phyloP scores from a whole-genome alignment of 1,284 basidiomycete genomes.

The Bondarzewia mesenterica region DNA sequence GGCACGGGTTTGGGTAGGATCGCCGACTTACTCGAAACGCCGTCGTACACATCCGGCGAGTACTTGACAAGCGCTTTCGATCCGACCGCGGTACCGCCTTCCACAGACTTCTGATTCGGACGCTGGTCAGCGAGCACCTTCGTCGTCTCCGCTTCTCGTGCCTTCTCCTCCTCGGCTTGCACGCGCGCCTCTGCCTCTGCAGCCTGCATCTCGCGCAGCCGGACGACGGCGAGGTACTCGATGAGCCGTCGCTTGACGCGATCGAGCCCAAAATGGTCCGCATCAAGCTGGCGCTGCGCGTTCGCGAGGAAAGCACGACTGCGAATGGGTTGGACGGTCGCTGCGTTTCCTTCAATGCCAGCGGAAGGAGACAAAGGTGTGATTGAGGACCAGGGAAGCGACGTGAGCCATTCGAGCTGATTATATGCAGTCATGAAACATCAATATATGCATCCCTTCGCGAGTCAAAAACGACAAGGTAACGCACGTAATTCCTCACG shows the following conservation, averaged over 20 bases:
- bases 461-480: not conserved
- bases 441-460: not conserved
- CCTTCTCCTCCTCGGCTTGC: not conserved
- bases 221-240: constrained; percentile 84
- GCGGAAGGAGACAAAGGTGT: constrained; percentile 6
- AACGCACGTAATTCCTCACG: constrained; percentile 64
- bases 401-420: constrained; percentile 84
- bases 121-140: not conserved
- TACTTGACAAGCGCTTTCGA: constrained; percentile 1
- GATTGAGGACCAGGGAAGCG: constrained; percentile 53
- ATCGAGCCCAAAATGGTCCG: constrained; percentile 84
- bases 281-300: constrained; percentile 71
- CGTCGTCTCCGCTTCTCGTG: not conserved
- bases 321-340: constrained; percentile 24
- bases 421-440: constrained; percentile 1
- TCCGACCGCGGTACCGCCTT: constrained; percentile 1
- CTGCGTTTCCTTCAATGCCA: not conserved
- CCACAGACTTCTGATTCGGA: not conserved
- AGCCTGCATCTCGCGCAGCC: constrained; percentile 43
- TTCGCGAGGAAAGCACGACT: constrained; percentile 51
- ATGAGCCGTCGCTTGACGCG: constrained; percentile 87
- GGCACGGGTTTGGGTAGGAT: not conserved
- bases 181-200: constrained; percentile 10
- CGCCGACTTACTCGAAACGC: not conserved
- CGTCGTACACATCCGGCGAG: not conserved